phyloP scores from a whole-genome alignment of 1,284 basidiomycete genomes.

The Serendipita sp. region DNA sequence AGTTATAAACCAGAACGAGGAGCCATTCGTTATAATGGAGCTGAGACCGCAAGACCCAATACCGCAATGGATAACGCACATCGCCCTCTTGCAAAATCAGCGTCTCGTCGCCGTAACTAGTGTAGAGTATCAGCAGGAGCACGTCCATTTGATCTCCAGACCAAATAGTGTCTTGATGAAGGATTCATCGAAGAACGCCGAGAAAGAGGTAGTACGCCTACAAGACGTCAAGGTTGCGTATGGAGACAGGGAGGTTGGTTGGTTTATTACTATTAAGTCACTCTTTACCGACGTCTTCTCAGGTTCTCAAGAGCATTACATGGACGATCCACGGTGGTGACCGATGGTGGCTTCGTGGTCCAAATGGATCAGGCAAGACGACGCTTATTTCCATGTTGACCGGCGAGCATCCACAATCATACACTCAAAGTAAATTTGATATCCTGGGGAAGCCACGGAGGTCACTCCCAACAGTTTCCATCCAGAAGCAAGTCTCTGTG shows the following conservation, averaged over 20 bases:
- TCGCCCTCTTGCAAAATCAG: slow-evolving; percentile 44
- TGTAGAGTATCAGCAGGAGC: slow-evolving; percentile 18
- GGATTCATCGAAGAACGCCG: slow-evolving; percentile 4
- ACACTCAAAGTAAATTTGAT: slow-evolving; percentile 54
- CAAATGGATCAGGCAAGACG: slow-evolving; percentile 91
- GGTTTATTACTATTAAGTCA: background rate
- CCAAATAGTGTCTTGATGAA: background rate
- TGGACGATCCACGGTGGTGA: slow-evolving; percentile 74
- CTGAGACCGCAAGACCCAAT: slow-evolving; percentile 69
- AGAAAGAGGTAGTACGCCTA: slow-evolving; percentile 42
- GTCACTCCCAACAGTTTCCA: slow-evolving; percentile 38
- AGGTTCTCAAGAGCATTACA: slow-evolving; percentile 61
- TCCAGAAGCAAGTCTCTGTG: slow-evolving; percentile 56
- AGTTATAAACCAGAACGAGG: slow-evolving; percentile 36
- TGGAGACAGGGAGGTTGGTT: slow-evolving; percentile 39
- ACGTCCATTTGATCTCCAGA: slow-evolving; percentile 6
- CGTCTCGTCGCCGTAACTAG: slow-evolving; percentile 33
- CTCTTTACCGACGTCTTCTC: background rate
- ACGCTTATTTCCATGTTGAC: slow-evolving; percentile 85
- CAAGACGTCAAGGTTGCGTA: slow-evolving; percentile 62
- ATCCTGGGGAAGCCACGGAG: slow-evolving; percentile 63
- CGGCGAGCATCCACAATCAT: slow-evolving; percentile 91
- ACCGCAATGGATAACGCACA: slow-evolving; percentile 70
- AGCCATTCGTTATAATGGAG: slow-evolving; percentile 60
- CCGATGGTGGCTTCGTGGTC: slow-evolving; percentile 75